Conservation (phyloP, 1,284 basidiomycete genomes). For the Apiotrichum montevideense region DNA sequence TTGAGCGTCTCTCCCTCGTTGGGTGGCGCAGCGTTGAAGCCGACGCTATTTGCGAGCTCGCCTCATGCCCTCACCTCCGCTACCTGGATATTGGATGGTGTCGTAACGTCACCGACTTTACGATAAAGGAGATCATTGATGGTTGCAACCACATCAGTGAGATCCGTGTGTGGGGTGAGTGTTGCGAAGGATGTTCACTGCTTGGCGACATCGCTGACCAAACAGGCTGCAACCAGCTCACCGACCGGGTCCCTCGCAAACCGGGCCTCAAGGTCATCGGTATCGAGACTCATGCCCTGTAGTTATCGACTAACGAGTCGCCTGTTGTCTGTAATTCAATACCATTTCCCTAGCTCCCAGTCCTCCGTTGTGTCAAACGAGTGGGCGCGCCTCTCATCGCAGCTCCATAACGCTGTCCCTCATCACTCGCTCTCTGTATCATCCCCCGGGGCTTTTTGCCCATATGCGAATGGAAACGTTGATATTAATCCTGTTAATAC, state of each 20-base stretch:
- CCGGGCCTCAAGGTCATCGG: constrained; percentile 46
- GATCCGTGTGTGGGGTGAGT: constrained; percentile 46
- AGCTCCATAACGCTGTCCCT: no score
- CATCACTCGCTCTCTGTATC: no score
- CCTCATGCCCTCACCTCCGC: constrained; percentile 52
- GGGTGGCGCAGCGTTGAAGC: constrained; percentile 63
- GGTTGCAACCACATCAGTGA: constrained; percentile 40
- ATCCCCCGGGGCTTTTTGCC: no score
- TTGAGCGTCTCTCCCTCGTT: constrained; percentile 69
- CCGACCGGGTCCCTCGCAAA: constrained; percentile 43
- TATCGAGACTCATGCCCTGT: constrained; percentile 45
- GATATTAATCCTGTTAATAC: no score
- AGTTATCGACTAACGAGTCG: not conserved
- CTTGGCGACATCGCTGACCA: not conserved
- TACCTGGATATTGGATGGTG: constrained; percentile 83
- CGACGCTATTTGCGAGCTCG: constrained; percentile 56
- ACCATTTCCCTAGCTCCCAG: no score
- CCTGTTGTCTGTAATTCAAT: no score
- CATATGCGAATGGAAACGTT: no score
- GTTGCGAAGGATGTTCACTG: no score
- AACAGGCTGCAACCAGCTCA: constrained; percentile 44
- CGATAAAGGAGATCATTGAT: constrained; percentile 65
- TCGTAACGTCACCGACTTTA: constrained; percentile 73
- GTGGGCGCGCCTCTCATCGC: no score
- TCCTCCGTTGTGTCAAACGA: no score